These are phyloP conservation scores for Linaria vulgaris DNA, from an alignment of 257 asterid genomes.

Conservation along the genomic window DNA sequence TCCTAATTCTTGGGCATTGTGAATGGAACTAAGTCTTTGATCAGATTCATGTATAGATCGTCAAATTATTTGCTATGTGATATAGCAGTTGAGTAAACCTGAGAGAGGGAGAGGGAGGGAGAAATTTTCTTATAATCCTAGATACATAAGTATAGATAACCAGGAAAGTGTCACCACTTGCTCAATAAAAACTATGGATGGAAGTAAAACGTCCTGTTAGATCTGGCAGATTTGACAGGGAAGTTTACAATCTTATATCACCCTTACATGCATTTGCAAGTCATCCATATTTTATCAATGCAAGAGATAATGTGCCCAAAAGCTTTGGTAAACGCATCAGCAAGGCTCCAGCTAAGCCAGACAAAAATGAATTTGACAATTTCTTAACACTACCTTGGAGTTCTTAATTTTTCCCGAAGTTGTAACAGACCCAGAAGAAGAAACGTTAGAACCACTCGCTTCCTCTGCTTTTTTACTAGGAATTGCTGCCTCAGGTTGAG, in stretches of 20 bases:
- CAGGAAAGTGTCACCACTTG: neutral
- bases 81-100: neutral
- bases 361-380: conserved; percentile 2
- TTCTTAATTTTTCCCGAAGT: conserved; percentile 52
- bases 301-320: neutral
- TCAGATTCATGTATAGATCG: too few species aligned
- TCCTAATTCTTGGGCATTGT: neutral
- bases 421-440: conserved; percentile 45
- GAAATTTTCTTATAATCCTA: neutral
- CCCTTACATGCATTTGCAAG: neutral
- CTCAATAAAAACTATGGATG: neutral
- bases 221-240: neutral
- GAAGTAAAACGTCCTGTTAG: neutral
- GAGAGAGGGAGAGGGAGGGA: neutral
- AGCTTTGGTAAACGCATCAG: too few species aligned
- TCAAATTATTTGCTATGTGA: too few species aligned
- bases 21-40: too few species aligned
- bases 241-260: neutral
- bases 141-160: neutral
- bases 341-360: conserved; percentile 11
- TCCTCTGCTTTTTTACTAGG: conserved; percentile 52
- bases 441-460: conserved; percentile 36
- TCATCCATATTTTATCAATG: too few species aligned
- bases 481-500: conserved; percentile 89
- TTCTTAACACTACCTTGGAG: conserved; percentile 58